These are phyloP conservation scores for Populus davidiana DNA, from an alignment of 345 rosid species.

Conservation along the genomic window DNA sequence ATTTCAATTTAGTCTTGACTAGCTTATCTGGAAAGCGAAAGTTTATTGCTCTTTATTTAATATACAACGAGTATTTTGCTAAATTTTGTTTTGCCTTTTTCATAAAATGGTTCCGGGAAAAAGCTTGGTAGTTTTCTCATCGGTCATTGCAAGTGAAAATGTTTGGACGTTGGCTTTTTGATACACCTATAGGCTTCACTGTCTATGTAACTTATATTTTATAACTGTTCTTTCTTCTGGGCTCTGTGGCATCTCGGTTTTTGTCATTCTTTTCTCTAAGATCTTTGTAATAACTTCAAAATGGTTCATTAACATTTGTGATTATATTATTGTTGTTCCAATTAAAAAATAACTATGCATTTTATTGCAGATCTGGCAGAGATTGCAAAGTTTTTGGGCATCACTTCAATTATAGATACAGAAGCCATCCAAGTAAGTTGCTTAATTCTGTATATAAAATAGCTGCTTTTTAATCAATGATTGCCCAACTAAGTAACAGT, in stretches of 20 bases:
- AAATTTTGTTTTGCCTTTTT: no score
- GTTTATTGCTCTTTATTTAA: no score
- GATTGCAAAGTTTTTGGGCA: conserved; percentile 90
- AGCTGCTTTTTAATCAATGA: not conserved
- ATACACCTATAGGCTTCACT: not conserved
- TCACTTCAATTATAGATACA: conserved; percentile 70
- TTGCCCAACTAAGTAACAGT: not conserved
- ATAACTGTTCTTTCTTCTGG: not conserved
- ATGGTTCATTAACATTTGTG: not conserved
- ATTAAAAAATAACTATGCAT: not conserved
- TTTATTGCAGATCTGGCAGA: conserved; percentile 74
- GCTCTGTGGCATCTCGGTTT: not conserved
- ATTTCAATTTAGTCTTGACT: not conserved
- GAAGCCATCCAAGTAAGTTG: conserved; percentile 80
- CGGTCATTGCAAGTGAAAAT: not conserved
- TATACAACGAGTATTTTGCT: not conserved
- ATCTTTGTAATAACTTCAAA: not conserved
- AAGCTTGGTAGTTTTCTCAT: not conserved
- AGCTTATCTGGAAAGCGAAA: not conserved
- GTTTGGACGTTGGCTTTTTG: not conserved
- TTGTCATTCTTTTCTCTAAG: not conserved
- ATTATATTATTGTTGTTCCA: not conserved
- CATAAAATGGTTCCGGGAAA: not conserved
- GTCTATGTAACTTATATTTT: not conserved
- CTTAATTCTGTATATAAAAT: not conserved